Evolutionary conservation across 176 grass and related monocot genomes (phyloP), one percentile per base, ranked within the genome.

Genomic region (Bromus sterilis): DNA sequence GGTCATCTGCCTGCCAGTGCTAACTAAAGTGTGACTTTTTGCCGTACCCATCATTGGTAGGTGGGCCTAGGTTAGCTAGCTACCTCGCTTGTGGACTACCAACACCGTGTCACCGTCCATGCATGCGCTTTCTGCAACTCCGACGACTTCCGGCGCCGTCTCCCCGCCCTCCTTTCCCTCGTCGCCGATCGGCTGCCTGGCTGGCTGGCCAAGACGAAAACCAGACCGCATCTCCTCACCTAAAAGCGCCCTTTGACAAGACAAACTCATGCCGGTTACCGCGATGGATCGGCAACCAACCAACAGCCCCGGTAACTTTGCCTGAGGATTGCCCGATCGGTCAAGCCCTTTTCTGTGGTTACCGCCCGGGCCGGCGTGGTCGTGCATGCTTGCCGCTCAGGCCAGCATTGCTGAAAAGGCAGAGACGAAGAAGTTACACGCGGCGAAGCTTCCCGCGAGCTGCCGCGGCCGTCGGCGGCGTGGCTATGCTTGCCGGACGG

Each of bases 31-130:
- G 77, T 10, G 37, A 48, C 13, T 20, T 53, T 26, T 51, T 10
- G 31, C 57, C 15, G 5, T 61, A 18, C 7, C 70, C 18, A 21
- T 42, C 20, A 14, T 42, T 4, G 73, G 39, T 37, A 64, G 70
- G 80, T 37, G 44, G 49, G 44, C 8, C 68, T 43, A 30, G 40
- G 7, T 5, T 60, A 32, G 1, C 11, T 32, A 18, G 28, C 77
- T 46, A 64, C 69, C 29, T 83, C 56, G 81, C 76, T 77, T 76
- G 67, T 75, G n/a, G 57, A 69, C 20, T 4, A n/a, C 42, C 31
- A 83, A 75, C 77, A 41, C 76, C 8, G 67, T 64, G n/a, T n/a
- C n/a, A n/a, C n/a, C 40, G 21, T 6, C 18, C 75, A 34, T 16
- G 26, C 23, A 32, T 32, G 15, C 14, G 64, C 64, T 53, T 53